Percentiles rank a stretch among this genome's conserved stretches.
These are phyloP conservation scores for Stenocarpella maydis DNA, from an alignment of 2,329 filamentous ascomycete genomes.

Conservation along the genomic window DNA sequence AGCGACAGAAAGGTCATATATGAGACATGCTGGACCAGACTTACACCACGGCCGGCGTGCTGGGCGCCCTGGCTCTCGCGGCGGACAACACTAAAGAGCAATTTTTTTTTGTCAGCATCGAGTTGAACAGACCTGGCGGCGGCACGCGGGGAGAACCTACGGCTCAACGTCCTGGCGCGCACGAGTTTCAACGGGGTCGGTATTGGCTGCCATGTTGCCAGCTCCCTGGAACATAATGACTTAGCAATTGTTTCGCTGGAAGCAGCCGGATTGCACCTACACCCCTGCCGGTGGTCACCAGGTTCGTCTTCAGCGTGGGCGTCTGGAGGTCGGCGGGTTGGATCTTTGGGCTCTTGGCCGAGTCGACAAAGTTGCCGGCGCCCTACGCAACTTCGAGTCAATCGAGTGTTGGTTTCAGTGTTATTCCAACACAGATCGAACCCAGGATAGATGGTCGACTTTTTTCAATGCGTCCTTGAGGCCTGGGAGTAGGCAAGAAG, in stretches of 20 bases:
- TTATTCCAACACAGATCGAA: no score
- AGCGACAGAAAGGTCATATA: background rate
- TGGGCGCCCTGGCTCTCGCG: conserved; percentile 65
- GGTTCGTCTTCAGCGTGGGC: conserved; percentile 81
- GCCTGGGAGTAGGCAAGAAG: background rate
- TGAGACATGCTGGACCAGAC: background rate
- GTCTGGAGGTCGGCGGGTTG: conserved; percentile 76
- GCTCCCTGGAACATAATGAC: conserved; percentile 57
- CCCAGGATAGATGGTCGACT: conserved; percentile 69
- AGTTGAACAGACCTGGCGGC: conserved; percentile 39
- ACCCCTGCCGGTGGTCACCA: conserved; percentile 83
- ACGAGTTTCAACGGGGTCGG: conserved; percentile 77
- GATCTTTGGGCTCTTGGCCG: conserved; percentile 55
- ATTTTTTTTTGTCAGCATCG: conserved; percentile 29
- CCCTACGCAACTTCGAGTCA: conserved; percentile 43
- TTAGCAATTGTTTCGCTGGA: background rate
- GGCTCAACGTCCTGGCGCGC: conserved; percentile 83
- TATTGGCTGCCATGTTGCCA: conserved; percentile 84
- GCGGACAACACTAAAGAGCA: conserved; percentile 57
- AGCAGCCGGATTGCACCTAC: background rate
- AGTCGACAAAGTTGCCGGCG: conserved; percentile 75
- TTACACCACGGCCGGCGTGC: conserved; percentile 72
- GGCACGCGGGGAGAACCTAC: conserved; percentile 52
- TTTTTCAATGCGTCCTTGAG: background rate
- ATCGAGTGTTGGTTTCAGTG: background rate